Base-by-base conservation (phyloP, 192 early-diverging fungal species). In the Coemansia sp. region DNA sequence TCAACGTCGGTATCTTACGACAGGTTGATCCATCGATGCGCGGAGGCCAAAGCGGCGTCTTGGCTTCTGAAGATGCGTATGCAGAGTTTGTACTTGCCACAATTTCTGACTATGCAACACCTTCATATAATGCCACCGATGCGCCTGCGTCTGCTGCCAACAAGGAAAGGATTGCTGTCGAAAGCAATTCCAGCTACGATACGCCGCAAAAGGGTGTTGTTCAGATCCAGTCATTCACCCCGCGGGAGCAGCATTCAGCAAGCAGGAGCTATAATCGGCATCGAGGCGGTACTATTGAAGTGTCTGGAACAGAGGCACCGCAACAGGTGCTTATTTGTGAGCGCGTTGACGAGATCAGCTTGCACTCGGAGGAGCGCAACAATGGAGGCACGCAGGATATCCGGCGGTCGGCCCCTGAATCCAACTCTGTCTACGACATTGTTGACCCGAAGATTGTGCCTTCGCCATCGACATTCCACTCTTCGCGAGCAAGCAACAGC, bases 61-160 rank as follows among this genome's bases (percentile, higher is more conserved):
- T 38, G 7, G 53, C 55, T 41, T 49, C 71, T 5, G 66, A 68
- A 7, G 76, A 78, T 25, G 2, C 70, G 32, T 46, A 55, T 1
- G 83, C 72, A 4, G 83, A 85, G 53, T 75, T 85, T 64, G 70
- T 75, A 7, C 60, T 85, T 16, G 83, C 83, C 17, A 85, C 83
- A 0, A 61, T 75, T n/a, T 49, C 78, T 13, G 78, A 77, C 9
- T 45, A 76, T 14, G 57, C 60, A 16, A 67, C 68, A 1, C 44
- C 41, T 5, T 25, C 51, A 25, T 54, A 54, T 25, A 54, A 22
- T 22, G 25, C 20, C 19, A 54, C 51, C 20, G 51, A 13, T 25
- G 51, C 51, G 12, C 51, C 19, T 17, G 51, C 20, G 22, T 12
- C 51, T 32, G 51, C 20, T 9, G 51, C 1, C 7, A 20, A 54